A percentile compares a stretch with the other conserved stretches of the same genome.
Evolutionary conservation across 768 basidiomycete species (phyloP).

Genomic region (Plicaturopsis crispa): DNA sequence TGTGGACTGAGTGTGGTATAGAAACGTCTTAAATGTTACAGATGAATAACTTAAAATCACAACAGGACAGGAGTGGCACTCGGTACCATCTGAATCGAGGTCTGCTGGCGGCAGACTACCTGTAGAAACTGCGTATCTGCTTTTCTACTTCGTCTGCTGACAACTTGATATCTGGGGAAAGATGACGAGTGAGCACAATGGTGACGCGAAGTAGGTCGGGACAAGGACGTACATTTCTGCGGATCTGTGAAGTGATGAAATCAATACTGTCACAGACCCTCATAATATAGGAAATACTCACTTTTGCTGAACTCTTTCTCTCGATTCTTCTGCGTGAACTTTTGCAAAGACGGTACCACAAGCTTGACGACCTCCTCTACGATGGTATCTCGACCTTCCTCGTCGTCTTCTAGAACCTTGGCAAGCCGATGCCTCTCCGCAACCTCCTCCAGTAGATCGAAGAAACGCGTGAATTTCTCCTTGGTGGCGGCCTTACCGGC

Average conservation of each 20-base stretch:
- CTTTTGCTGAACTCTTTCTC: slow-evolving; percentile 86
- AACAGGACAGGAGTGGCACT: too few species aligned
- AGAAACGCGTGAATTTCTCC: slow-evolving; percentile 80
- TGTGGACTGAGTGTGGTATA: too few species aligned
- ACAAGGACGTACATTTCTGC: slow-evolving; percentile 36
- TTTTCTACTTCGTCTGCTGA: slow-evolving; percentile 67
- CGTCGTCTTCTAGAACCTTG: slow-evolving; percentile 65
- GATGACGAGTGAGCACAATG: slow-evolving; percentile 8
- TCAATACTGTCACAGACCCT: slow-evolving; percentile 1
- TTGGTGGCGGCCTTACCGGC: slow-evolving; percentile 50
- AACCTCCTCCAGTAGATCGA: slow-evolving; percentile 73
- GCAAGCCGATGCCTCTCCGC: slow-evolving; percentile 67
- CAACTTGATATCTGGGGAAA: slow-evolving; percentile 66
- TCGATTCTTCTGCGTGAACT: slow-evolving; percentile 66
- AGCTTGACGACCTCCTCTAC: slow-evolving; percentile 72
- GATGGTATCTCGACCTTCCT: slow-evolving; percentile 46
- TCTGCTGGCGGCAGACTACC: too few species aligned
- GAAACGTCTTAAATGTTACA: too few species aligned
- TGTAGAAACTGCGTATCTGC: slow-evolving; percentile 60
- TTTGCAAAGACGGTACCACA: slow-evolving; percentile 65
- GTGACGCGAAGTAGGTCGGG: too few species aligned
- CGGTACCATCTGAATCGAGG: too few species aligned
- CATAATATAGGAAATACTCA: slow-evolving; percentile 24
- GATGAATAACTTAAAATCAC: too few species aligned
- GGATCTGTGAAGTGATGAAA: slow-evolving; percentile 29